A percentile compares a stretch with the other conserved stretches of the same genome.
phyloP scores from a whole-genome alignment of 176 grass and related monocot genomes.

The Avena eriantha region DNA sequence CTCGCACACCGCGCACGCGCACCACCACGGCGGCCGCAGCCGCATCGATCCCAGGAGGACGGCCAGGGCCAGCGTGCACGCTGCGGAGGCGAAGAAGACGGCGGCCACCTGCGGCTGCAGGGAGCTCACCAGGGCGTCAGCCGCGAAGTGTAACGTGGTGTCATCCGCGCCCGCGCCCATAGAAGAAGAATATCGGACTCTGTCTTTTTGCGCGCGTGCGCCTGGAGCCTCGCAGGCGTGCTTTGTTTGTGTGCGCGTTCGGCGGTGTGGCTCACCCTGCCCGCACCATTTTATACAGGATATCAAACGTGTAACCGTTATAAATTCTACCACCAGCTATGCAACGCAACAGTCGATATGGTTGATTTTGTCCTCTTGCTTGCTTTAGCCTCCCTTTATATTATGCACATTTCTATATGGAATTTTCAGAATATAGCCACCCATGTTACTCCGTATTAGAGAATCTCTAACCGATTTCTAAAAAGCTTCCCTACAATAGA shows the following conservation, averaged over 20 bases:
- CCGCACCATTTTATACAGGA: conserved; percentile 46
- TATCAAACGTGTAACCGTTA: neutral
- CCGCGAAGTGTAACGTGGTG: conserved; percentile 34
- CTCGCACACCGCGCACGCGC: conserved; percentile 72
- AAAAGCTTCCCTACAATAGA: too few relatives aligned
- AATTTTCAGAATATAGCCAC: too few relatives aligned
- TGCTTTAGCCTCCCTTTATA: neutral
- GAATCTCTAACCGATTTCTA: too few relatives aligned
- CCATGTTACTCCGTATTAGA: too few relatives aligned
- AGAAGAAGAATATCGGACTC: neutral
- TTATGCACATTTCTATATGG: neutral
- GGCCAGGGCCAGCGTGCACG: conserved; percentile 46
- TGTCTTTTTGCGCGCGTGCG: conserved; percentile 47
- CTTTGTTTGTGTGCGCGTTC: neutral
- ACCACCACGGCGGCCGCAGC: conserved; percentile 64
- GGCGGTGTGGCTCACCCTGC: conserved; percentile 36
- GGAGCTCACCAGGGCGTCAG: conserved; percentile 49
- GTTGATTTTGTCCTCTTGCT: conserved; percentile 1
- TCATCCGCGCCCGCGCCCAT: conserved; percentile 43
- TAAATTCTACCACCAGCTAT: neutral
- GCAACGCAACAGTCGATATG: neutral
- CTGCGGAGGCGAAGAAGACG: conserved; percentile 51
- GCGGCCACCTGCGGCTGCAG: conserved; percentile 49
- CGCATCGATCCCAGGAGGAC: conserved; percentile 49
- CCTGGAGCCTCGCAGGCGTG: neutral